These are phyloP conservation scores for Pyrus communis DNA, from an alignment of 306 rosid species.

Conservation along the genomic window DNA sequence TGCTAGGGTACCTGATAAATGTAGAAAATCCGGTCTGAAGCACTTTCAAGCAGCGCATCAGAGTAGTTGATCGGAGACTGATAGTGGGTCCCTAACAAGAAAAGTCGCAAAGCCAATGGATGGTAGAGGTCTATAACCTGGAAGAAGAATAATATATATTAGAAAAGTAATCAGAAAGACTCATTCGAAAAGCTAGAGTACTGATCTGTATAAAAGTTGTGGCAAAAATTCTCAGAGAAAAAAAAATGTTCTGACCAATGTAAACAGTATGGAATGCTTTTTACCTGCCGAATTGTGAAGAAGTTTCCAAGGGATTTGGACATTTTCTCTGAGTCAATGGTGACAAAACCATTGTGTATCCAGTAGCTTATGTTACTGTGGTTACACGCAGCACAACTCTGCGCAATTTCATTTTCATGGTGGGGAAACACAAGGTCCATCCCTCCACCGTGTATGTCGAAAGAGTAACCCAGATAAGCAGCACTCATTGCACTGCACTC, in stretches of 20 bases:
- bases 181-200: background rate
- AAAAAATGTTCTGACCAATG: background rate
- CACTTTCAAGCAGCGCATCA: conserved; percentile 70
- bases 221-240: background rate
- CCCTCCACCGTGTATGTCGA: conserved; percentile 98
- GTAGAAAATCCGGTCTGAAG: conserved; percentile 87
- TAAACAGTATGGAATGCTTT: background rate
- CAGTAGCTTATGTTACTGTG: conserved; percentile 78
- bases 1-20: conserved; percentile 62
- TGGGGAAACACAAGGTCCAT: conserved; percentile 96
- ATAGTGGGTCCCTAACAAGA: conserved; percentile 88
- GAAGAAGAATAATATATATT: background rate
- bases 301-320: conserved; percentile 95
- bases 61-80: conserved; percentile 93
- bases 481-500: conserved; percentile 99
- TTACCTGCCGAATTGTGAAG: conserved; percentile 94
- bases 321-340: conserved; percentile 86
- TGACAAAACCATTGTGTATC: conserved; percentile 95
- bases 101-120: conserved; percentile 88
- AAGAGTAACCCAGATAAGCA: conserved; percentile 72
- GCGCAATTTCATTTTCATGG: conserved; percentile 98
- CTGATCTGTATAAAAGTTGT: background rate
- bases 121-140: conserved; percentile 88
- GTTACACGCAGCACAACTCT: conserved; percentile 91
- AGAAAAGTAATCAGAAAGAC: background rate